Conservation (phyloP, 2,329 filamentous ascomycete species). For the Zymoseptoria pseudotritici region DNA sequence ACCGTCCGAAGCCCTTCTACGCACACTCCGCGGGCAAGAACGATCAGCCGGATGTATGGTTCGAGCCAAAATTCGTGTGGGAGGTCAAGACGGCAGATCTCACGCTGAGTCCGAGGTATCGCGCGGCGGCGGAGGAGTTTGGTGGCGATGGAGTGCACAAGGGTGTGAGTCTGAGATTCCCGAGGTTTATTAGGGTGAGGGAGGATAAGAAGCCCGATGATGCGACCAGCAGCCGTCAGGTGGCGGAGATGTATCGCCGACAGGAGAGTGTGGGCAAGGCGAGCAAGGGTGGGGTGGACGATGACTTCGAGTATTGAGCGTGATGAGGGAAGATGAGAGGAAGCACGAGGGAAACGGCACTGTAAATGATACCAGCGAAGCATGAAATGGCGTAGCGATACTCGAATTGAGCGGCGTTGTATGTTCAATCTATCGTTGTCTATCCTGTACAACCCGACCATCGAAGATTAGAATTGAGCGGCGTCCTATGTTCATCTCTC, state of each 20-base stretch:
- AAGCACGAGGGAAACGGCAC: not conserved
- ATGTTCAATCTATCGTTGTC: no score
- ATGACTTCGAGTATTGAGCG: slow-evolving; percentile 88
- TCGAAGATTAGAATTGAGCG: no score
- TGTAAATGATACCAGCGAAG: not conserved
- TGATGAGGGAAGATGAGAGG: not conserved
- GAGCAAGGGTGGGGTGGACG: slow-evolving; percentile 81
- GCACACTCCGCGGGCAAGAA: slow-evolving; percentile 73
- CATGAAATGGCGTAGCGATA: not conserved
- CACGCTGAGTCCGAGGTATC: slow-evolving; percentile 85
- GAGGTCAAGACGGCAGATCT: slow-evolving; percentile 96
- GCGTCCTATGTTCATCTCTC: no score
- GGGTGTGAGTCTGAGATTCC: slow-evolving; percentile 85
- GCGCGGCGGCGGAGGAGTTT: slow-evolving; percentile 77
- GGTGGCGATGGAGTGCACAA: slow-evolving; percentile 53
- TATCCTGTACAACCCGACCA: no score
- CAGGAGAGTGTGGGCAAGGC: slow-evolving; percentile 85
- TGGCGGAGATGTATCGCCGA: slow-evolving; percentile 94
- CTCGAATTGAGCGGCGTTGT: no score
- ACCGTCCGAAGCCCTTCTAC: slow-evolving; percentile 91
- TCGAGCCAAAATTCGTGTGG: slow-evolving; percentile 91
- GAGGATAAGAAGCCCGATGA: slow-evolving; percentile 95
- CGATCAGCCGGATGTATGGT: slow-evolving; percentile 97
- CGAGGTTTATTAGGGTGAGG: slow-evolving; percentile 80
- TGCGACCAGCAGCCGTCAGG: slow-evolving; percentile 74